Base-by-base conservation (phyloP, 2,329 filamentous ascomycete species). In the Periconia sp. region DNA sequence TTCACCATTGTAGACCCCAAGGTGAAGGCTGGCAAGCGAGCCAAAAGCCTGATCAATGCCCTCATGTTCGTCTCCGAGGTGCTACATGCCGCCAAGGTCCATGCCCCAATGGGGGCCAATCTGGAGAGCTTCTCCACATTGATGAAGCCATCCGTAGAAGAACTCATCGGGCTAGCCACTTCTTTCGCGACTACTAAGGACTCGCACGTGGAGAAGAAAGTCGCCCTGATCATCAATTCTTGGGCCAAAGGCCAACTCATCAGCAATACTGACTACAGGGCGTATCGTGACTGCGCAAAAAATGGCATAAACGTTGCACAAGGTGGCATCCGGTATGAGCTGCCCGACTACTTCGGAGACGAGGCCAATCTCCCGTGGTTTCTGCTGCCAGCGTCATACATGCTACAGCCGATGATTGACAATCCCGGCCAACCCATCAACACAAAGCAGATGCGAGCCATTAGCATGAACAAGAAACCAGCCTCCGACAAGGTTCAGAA, bases 301-400 rank as follows among this genome's bases (percentile, higher is more conserved):
- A 77, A 78, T 60, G 74, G 33, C 6, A 33, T 76, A 19, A 74
- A 72, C 30, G 62, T 73, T 41, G 63, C 61, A 8, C 68, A 64
- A 56, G 63, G 64, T 10, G 59, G 58, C 20, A 56, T 47, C 2
- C 58, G 88, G 31, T 93, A 85, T 65, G 73, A 88, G 27, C 82
- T 96, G 71, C 92, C 92, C 18, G 80, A 88, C 1, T 84, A 82
- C 52, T 92, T 96, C 69, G 92, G 92, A 41, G 90, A 95, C 66
- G 75, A 81, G 1, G 11, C 15, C 7, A 82, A 84, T 0, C 85
- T 82, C 3, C 85, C 88, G 0, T 96, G 88, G 83, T 89, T 92
- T 74, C 91, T 96, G 59, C 77, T 95, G 1, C 91, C 91, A 0
- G 91, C 91, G 1, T 88, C 85, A 1, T 93, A 90, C 60, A 87